A percentile compares a stretch with the other conserved stretches of the same genome.
Evolutionary conservation across 768 basidiomycete species (phyloP).

Genomic region (Leccinum pellstonianum): DNA sequence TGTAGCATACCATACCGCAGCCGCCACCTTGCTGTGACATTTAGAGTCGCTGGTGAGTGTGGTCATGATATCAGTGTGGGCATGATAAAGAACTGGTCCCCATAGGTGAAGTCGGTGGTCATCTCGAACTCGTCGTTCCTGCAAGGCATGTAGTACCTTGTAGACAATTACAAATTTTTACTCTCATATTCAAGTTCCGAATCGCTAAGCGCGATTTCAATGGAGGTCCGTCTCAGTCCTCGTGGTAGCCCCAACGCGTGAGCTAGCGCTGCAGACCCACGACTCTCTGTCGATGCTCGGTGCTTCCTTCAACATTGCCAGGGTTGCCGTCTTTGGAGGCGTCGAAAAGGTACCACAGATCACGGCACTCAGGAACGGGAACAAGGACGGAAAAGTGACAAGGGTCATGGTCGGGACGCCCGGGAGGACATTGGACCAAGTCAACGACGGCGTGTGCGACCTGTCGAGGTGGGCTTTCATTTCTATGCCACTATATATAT

Average conservation of each 20-base stretch:
- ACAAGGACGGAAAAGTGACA: constrained; percentile 51
- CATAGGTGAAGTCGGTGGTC: too few species aligned
- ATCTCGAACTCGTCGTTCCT: too few species aligned
- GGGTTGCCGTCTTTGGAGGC: constrained; percentile 93
- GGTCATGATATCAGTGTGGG: too few species aligned
- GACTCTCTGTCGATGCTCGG: constrained; percentile 76
- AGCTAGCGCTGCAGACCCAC: constrained; percentile 94
- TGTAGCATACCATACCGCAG: too few species aligned
- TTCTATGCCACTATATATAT: background rate
- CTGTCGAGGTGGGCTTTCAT: constrained; percentile 58
- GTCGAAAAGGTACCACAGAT: constrained; percentile 86
- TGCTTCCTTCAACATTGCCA: constrained; percentile 67
- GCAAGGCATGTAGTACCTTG: too few species aligned
- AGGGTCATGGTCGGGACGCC: constrained; percentile 94
- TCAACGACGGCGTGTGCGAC: constrained; percentile 82
- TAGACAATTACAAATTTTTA: too few species aligned
- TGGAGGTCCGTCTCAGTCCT: constrained; percentile 51
- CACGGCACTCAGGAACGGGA: constrained; percentile 56
- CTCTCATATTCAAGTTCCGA: too few species aligned
- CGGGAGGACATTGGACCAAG: constrained; percentile 89
- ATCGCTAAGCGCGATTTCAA: too few species aligned
- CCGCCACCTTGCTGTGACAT: too few species aligned
- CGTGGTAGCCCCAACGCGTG: constrained; percentile 92
- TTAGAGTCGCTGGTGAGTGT: too few species aligned
- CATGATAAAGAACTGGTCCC: too few species aligned